phyloP scores from a whole-genome alignment of 345 rosid genomes.

The Eucalyptus regnans region DNA sequence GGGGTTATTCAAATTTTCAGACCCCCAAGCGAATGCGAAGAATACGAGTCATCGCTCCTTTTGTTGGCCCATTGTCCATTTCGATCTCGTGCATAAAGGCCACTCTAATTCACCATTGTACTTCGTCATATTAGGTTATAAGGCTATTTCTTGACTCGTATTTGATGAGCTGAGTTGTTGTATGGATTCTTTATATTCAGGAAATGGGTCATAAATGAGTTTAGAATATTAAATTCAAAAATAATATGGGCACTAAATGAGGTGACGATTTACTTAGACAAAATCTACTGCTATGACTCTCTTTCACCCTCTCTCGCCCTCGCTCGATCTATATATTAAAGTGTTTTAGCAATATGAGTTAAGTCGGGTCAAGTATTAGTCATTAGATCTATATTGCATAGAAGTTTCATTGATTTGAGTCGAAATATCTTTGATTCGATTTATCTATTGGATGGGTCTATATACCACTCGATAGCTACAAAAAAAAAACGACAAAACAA shows the following conservation, averaged over 20 bases:
- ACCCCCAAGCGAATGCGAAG: background rate
- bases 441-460: rapidly evolving
- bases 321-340: rapidly evolving
- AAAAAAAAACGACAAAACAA: background rate
- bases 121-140: background rate
- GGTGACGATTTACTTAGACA: too few species aligned
- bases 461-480: background rate
- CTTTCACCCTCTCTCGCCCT: background rate
- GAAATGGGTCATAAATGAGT: background rate
- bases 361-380: rapidly evolving
- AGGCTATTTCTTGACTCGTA: background rate
- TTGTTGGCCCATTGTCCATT: background rate
- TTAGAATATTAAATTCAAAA: too few species aligned
- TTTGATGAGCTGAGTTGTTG: background rate
- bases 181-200: too few species aligned
- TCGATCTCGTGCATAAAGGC: background rate
- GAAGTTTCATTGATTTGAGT: background rate
- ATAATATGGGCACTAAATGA: too few species aligned
- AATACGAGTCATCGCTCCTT: background rate
- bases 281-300: too few species aligned
- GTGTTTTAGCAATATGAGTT: background rate
- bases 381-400: too few species aligned
- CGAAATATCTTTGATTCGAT: background rate
- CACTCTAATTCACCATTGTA: background rate
- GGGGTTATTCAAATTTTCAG: background rate